Evolutionary conservation across 2,329 filamentous ascomycete species (phyloP).

Genomic region (Beauveria sp.): DNA sequence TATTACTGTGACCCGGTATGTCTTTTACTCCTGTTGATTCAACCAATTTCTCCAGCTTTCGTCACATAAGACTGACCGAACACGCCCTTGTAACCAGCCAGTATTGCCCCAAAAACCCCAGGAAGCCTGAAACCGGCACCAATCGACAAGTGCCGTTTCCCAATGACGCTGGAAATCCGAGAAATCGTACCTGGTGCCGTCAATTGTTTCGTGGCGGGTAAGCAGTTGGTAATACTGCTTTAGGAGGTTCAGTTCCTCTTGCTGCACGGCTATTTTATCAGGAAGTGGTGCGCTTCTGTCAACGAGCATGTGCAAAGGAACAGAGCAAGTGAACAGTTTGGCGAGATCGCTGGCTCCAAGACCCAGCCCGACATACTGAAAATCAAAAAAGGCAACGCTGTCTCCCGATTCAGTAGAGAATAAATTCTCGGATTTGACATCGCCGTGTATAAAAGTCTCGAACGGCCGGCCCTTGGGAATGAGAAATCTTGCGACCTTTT

Average conservation of each 20-base stretch:
- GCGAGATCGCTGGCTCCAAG: conserved; percentile 59
- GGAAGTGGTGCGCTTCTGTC: conserved; percentile 21
- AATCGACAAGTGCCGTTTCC: conserved; percentile 61
- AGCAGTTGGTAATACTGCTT: conserved; percentile 38
- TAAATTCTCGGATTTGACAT: conserved; percentile 63
- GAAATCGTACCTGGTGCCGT: conserved; percentile 40
- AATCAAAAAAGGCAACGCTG: conserved; percentile 58
- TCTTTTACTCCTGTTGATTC: not conserved
- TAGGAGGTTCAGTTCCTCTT: conserved; percentile 44
- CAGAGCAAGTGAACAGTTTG: conserved; percentile 60
- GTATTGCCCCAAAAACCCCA: conserved; percentile 58
- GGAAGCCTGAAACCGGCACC: conserved; percentile 54
- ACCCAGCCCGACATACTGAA: conserved; percentile 60
- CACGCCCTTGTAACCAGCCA: conserved; percentile 48
- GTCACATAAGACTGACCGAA: conserved; percentile 40
- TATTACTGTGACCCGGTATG: not conserved
- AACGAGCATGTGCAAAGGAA: conserved; percentile 47
- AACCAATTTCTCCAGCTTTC: conserved; percentile 39
- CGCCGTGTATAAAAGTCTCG: conserved; percentile 58
- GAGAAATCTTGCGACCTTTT: conserved; percentile 45
- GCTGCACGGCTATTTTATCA: conserved; percentile 37
- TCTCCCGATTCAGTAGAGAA: conserved; percentile 45
- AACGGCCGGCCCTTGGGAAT: conserved; percentile 35
- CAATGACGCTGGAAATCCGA: conserved; percentile 49
- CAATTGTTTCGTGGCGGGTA: not conserved